Base-by-base conservation (phyloP, 352 stramenopile genomes). In the Globisporangium middletonii region DNA sequence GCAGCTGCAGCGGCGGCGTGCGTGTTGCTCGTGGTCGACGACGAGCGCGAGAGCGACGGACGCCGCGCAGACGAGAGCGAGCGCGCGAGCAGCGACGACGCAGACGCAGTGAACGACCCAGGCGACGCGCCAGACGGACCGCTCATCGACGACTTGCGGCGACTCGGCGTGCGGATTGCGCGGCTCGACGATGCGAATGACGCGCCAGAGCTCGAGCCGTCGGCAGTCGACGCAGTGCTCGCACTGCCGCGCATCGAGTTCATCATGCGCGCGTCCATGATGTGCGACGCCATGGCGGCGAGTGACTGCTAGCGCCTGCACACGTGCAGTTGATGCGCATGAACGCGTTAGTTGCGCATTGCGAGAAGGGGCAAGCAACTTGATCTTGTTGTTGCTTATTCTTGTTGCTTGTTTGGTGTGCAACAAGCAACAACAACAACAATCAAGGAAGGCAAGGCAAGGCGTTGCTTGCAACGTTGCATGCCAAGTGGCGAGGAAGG, bases 221-320 rank as follows among this genome's bases (percentile, higher is more conserved):
- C 23, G 16, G 4, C 28, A 27, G 27, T 30, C 9, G 44, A 33
- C 47, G 62, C 64, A 43, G 65, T 66, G 55, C 53, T 53, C 52
- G 59, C 72, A 53, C 65, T 64, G 53, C 68, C 82, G 54, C 72
- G 73, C 68, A 70, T 68, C 38, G 68, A 79, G 62, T 67, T 58
- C 59, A 83, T 73, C 64, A 84, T 71, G 49, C 73, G 75, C 53
- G 75, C 73, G 57, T 85, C 75, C 62, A 86, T 67, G 60, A 86
- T 81, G 65, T 86, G 76, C 63, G 50, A 55, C 50, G 76, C 76
- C 76, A 86, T 86, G 38, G 42, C 54, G 46, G 33, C 33, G 33
- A 38, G 6, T 38, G 4, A 9, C 33, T 38, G 33, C 33, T 38
- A 38, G 33, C 33, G 33, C 33, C 33, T 38, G 33, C 33, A 38